phyloP scores from a whole-genome alignment of 768 basidiomycete genomes.

The Tremella yokohamensis region DNA sequence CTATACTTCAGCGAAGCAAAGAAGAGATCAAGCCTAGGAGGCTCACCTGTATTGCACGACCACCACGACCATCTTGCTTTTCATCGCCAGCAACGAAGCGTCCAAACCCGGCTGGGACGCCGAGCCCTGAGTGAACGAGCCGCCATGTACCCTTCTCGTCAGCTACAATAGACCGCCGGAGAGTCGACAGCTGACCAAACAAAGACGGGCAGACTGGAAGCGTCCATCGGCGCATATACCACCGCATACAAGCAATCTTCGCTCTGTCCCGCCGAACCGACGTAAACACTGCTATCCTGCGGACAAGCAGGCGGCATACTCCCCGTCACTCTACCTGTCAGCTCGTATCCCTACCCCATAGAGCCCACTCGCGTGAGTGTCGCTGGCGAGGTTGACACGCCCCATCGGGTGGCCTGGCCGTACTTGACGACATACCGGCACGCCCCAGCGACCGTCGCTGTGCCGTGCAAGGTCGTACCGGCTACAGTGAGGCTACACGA shows the following conservation, averaged over 20 bases:
- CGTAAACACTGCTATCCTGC: constrained; percentile 54
- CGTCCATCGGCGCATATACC: constrained; percentile 63
- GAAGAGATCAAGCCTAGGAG: background rate
- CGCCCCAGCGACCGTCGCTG: background rate
- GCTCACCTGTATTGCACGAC: constrained; percentile 79
- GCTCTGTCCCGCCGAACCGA: constrained; percentile 54
- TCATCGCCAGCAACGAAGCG: constrained; percentile 69
- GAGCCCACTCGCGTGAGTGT: background rate
- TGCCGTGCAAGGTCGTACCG: background rate
- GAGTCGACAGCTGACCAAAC: constrained; percentile 37
- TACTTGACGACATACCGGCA: constrained; percentile 3
- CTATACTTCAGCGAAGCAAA: constrained; percentile 38
- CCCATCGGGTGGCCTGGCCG: constrained; percentile 2
- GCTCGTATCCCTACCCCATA: background rate
- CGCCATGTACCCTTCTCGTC: constrained; percentile 71
- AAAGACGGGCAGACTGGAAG: constrained; percentile 39
- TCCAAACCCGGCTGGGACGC: constrained; percentile 70
- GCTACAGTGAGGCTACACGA: background rate
- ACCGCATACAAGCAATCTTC: constrained; percentile 83
- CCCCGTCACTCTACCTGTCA: background rate
- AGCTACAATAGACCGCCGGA: background rate
- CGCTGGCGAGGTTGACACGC: background rate
- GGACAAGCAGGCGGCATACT: constrained; percentile 66
- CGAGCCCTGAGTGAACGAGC: constrained; percentile 70
- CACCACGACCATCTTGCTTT: constrained; percentile 67